These are phyloP conservation scores for Globisporangium radiosum DNA, from an alignment of 352 stramenopile genomes.

Conservation along the genomic window DNA sequence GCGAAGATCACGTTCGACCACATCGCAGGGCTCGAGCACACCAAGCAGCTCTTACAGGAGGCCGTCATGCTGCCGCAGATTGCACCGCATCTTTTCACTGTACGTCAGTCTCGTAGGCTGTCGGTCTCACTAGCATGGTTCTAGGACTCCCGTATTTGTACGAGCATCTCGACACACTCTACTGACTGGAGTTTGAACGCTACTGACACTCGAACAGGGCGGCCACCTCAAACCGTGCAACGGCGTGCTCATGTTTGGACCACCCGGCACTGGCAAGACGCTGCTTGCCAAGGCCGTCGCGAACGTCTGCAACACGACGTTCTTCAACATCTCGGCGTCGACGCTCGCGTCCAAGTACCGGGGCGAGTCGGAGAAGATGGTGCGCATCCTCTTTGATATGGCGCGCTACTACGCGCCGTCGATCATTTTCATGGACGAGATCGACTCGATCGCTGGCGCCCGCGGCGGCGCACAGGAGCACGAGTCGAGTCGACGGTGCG, in stretches of 20 bases:
- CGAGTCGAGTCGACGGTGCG: conserved; percentile 72
- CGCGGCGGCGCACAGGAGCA: conserved; percentile 74
- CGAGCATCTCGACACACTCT: too few relatives aligned
- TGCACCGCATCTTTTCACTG: conserved; percentile 76
- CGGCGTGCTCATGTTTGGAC: conserved; percentile 82
- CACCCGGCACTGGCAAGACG: conserved; percentile 88
- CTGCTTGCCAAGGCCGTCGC: conserved; percentile 88
- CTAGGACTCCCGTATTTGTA: not conserved
- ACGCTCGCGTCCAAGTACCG: conserved; percentile 91
- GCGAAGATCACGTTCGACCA: conserved; percentile 68
- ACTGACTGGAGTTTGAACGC: too few relatives aligned
- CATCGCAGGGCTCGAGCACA: conserved; percentile 76
- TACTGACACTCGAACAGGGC: conserved; percentile 26
- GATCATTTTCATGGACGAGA: conserved; percentile 99
- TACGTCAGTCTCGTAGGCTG: conserved; percentile 11
- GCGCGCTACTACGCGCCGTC: conserved; percentile 95
- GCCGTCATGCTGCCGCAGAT: conserved; percentile 84
- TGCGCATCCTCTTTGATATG: conserved; percentile 98
- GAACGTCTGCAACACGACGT: conserved; percentile 95
- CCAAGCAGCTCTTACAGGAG: conserved; percentile 77
- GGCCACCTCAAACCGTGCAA: conserved; percentile 76
- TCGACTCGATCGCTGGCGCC: conserved; percentile 89
- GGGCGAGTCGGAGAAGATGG: conserved; percentile 94
- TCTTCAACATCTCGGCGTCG: conserved; percentile 96
- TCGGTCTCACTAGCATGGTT: too few relatives aligned